Conservation (phyloP, 83 land plant genomes). For the Thuja plicata region DNA sequence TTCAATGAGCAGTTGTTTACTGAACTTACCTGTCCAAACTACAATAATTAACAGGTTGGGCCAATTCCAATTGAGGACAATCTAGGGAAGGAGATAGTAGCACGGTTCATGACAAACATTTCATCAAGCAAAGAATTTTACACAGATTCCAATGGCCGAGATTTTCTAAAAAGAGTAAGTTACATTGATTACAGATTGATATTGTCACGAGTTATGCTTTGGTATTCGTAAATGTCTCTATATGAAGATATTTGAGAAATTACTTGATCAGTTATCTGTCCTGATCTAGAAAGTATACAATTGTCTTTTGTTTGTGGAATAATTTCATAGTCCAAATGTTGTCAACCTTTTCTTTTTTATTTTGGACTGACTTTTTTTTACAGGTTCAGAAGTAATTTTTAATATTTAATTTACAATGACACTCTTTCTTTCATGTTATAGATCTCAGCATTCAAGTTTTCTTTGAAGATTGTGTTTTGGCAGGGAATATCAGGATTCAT, state of each 20-base stretch:
- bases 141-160: slow-evolving; percentile 75
- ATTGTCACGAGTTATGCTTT: neutral
- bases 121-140: slow-evolving; percentile 55
- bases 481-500: neutral
- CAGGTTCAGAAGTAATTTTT: neutral
- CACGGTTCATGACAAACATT: slow-evolving; percentile 62
- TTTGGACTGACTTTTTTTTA: neutral
- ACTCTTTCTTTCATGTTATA: neutral
- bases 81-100: slow-evolving; percentile 84
- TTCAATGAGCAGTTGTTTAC: neutral
- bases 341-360: neutral
- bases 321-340: neutral
- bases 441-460: neutral
- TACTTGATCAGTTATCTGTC: neutral
- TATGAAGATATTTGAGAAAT: neutral
- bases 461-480: neutral
- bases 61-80: slow-evolving; percentile 91
- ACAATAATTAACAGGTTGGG: slow-evolving; percentile 58
- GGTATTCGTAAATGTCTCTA: neutral
- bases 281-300: neutral
- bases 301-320: neutral
- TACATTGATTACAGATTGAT: neutral
- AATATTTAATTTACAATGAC: neutral
- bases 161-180: slow-evolving; percentile 78
- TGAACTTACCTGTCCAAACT: neutral